Conservation (phyloP, 371 early-diverging fungal species). For the Mucor sp. region DNA sequence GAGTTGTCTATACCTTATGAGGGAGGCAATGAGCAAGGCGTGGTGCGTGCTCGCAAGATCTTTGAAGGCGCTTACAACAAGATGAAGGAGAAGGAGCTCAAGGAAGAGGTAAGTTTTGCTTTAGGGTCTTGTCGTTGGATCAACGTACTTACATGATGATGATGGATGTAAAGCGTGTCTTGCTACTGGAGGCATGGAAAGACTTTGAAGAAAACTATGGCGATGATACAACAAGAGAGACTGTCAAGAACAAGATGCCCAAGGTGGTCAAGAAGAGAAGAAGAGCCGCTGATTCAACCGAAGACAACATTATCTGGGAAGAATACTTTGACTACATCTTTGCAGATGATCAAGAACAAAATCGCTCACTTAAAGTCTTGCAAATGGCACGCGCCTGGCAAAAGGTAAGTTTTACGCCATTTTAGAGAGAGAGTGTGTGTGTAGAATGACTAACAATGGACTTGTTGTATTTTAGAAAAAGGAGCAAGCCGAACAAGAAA, state of each 20-base stretch:
- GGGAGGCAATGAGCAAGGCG: conserved; percentile 44
- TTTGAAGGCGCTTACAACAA: conserved; percentile 75
- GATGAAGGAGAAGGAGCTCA: conserved; percentile 69
- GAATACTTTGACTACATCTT: conserved; percentile 98
- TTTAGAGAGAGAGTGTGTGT: neutral
- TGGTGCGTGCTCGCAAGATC: conserved; percentile 66
- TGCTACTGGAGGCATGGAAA: conserved; percentile 91
- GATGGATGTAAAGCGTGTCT: conserved; percentile 60
- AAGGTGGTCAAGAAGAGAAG: conserved; percentile 88
- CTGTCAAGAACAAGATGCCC: conserved; percentile 79
- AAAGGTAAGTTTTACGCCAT: neutral
- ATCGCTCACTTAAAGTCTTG: conserved; percentile 85
- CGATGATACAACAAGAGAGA: conserved; percentile 53
- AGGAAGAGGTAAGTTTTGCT: conserved; percentile 61
- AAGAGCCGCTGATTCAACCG: conserved; percentile 58
- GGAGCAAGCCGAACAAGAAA: neutral
- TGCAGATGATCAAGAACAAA: conserved; percentile 89
- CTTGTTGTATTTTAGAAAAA: neutral
- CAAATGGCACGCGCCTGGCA: conserved; percentile 94
- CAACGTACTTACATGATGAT: neutral
- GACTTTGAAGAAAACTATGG: conserved; percentile 84
- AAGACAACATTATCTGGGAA: conserved; percentile 78
- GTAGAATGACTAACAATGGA: too few relatives aligned
- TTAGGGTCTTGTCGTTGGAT: neutral
- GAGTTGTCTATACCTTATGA: conserved; percentile 70